Base-by-base conservation (phyloP, 2,329 filamentous ascomycete genomes). In the Stagonosporopsis cucurbitacearum region DNA sequence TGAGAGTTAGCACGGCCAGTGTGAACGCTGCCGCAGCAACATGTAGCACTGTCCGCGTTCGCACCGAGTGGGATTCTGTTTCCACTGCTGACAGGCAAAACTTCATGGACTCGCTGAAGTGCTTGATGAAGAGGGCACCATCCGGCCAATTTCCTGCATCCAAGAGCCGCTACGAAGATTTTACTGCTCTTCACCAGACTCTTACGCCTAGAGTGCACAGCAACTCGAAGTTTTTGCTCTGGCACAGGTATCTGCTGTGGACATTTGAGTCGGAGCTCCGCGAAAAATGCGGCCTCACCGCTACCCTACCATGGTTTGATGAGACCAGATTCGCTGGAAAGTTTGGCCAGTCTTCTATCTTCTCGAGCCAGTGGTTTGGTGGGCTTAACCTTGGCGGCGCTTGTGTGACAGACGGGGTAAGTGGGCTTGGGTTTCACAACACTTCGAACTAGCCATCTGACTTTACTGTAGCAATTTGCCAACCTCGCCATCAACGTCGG, bases 171-270 rank as follows among this genome's bases (percentile, higher is more conserved):
- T 75, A 74, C 48, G 72, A 75, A 48, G 72, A 75, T 33, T 44
- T 72, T 13, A 67, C 70, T 32, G 66, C 68, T 19, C 60, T 75
- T 28, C 72, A 75, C 57, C 72, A 75, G 56, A 58, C 37, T 2
- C 60, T 72, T 9, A 75, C 71, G 2, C 66, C 66, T 37, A 71
- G 70, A 28, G 68, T 75, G 3, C 72, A 75, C 54, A 50, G 54
- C 39, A 75, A 63, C 58, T 22, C 58, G 33, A 75, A 74, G 42
- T 79, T 79, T 69, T 62, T 78, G 36, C 62, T 77, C 19, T 80
- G 78, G 78, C 78, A 80, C 67, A 71, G 78, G 25, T 77, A 78
- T 65, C 75, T 68, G 62, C 61, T 72, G 26, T 75, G 78, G 68
- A 64, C 68, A 3, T 79, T 77, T 54, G 78, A 81, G 60, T 62